phyloP scores from a whole-genome alignment of 495 filamentous ascomycete genomes.

The Aspergillus heteromorphus region DNA sequence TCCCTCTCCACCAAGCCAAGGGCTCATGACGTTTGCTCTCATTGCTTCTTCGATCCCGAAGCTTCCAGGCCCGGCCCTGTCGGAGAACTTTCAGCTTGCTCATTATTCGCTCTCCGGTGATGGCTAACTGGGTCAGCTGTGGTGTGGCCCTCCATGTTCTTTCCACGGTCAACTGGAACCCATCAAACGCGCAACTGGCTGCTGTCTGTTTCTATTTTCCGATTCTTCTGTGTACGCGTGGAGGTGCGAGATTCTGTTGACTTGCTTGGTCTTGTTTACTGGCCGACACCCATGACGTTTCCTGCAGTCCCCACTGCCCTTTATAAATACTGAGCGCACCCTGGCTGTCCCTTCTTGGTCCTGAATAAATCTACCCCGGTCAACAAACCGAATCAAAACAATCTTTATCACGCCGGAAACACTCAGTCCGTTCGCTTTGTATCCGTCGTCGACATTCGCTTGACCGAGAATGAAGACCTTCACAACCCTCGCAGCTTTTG shows the following conservation, averaged over 20 bases:
- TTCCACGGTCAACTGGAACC: constrained; percentile 11
- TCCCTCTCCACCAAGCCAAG: constrained; percentile 10
- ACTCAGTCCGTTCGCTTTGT: constrained; percentile 10
- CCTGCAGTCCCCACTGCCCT: constrained; percentile 7
- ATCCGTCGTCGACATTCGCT: constrained; percentile 11
- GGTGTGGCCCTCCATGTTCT: background rate
- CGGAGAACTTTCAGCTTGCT: constrained; percentile 11
- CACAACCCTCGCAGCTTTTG: constrained; percentile 32
- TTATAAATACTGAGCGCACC: constrained; percentile 34
- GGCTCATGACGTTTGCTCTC: constrained; percentile 16
- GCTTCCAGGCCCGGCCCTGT: constrained; percentile 14
- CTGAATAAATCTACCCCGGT: constrained; percentile 23
- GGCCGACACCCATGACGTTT: constrained; percentile 7
- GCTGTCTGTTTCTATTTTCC: constrained; percentile 14
- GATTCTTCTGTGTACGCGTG: constrained; percentile 4
- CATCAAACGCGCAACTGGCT: constrained; percentile 6
- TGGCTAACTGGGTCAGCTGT: constrained; percentile 5
- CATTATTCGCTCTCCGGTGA: constrained; percentile 4
- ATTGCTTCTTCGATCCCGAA: constrained; percentile 2
- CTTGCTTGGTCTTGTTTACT: constrained; percentile 2
- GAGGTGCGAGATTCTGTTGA: background rate
- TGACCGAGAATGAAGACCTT: constrained; percentile 29
- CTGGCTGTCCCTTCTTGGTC: constrained; percentile 63
- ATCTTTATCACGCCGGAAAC: constrained; percentile 5
- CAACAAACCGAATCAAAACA: constrained; percentile 8